Evolutionary conservation across 2,329 filamentous ascomycete genomes (phyloP), one percentile per base, ranked within the genome.

Genomic region (Chaetomiaceae sp.): DNA sequence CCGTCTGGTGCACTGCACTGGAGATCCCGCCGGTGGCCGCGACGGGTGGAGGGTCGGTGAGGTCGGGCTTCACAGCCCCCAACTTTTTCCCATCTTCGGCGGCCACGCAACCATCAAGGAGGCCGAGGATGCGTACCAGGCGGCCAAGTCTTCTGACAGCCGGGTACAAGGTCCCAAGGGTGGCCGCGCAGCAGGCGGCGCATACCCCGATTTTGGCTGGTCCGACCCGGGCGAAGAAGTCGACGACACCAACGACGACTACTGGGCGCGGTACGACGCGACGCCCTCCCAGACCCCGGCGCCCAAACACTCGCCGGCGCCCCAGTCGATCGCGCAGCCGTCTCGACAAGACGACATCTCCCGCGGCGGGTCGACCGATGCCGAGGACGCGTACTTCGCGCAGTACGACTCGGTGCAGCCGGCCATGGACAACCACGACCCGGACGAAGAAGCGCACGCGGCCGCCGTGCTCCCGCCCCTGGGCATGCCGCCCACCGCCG

Each of bases 371-470:
- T 68, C 70, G 7, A 70, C 72, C 17, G 86, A 90, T 51, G 78
- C 83, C n/a, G 86, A 90, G 51, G 78, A 84, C 38, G 81, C 81
- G 35, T 91, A 91, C 64, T 91, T 80, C 63, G 79, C 83, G 15
- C 81, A 84, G 60, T 91, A 93, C 62, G 82, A 85, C 56, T 72
- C 78, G 52, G 85, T 91, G 8, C 86, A 91, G 61, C 85, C 86
- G 2, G 86, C 86, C 26, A 80, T 91, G 72, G 87, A 91, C 64
- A 80, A 79, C 46, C 81, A 90, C 62, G 86, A 90, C 55, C 86
- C 86, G n/a, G 84, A 88, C 56, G 85, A 88, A 66, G 81, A 72
- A 47, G 68, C 67, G 11, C 56, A 59, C 55, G n/a, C n/a, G n/a
- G n/a, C n/a, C n/a, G n/a, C n/a, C n/a, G n/a, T 53, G 7, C 42